A percentile compares a stretch with the other conserved stretches of the same genome.
Conservation (phyloP, 1,284 basidiomycete species). For the Ceratobasidium papillatum region DNA sequence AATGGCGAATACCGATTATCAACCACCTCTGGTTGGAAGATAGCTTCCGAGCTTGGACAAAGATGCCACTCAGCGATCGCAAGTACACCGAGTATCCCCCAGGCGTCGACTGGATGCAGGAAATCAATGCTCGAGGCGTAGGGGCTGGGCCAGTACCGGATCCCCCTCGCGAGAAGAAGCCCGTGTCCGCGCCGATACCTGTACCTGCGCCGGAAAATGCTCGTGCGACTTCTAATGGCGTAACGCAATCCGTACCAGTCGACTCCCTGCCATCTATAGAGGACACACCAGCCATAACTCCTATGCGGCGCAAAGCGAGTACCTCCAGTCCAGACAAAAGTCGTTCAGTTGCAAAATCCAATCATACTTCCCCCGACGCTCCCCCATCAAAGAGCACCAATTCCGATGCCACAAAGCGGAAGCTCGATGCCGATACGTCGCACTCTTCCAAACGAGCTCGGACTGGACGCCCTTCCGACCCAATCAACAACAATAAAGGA, state of each 20-base stretch:
- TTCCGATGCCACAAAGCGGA: conserved; percentile 54
- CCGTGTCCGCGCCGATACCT: neutral
- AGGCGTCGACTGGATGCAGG: conserved; percentile 69
- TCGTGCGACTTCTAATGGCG: neutral
- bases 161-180: neutral
- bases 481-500: neutral
- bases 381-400: conserved; percentile 46
- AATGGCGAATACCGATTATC: conserved; percentile 86
- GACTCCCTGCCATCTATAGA: neutral
- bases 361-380: neutral
- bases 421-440: conserved; percentile 11
- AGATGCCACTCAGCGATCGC: conserved; percentile 48
- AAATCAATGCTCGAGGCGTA: conserved; percentile 25
- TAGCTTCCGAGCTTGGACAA: conserved; percentile 79
- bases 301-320: neutral
- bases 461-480: conserved; percentile 15
- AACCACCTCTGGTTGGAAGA: conserved; percentile 92
- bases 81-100: conserved; percentile 74
- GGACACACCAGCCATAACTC: neutral
- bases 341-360: neutral
- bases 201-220: neutral
- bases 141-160: conserved; percentile 14
- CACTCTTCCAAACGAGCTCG: conserved; percentile 15
- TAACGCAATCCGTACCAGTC: neutral
- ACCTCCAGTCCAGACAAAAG: neutral